phyloP scores from a whole-genome alignment of 768 basidiomycete genomes.

The Panaeolus cyanescens region DNA sequence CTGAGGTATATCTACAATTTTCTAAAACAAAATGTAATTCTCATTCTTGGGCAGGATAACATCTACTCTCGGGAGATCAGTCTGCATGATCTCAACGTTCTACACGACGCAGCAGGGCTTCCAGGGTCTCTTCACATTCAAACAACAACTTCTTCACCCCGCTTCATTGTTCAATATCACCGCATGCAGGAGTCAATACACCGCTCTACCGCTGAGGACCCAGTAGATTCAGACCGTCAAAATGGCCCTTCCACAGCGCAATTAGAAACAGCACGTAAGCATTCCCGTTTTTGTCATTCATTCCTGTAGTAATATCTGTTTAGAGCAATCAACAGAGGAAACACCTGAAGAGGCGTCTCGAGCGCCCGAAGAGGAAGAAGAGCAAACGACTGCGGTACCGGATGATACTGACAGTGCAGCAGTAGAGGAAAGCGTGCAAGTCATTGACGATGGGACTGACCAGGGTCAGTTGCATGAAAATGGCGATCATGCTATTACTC shows the following conservation, averaged over 20 bases:
- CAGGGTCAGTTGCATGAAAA: neutral
- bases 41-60: conserved; percentile 54
- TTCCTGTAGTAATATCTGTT: neutral
- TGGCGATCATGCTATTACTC: neutral
- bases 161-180: conserved; percentile 71
- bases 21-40: neutral
- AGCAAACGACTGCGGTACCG: conserved; percentile 6
- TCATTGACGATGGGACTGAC: neutral
- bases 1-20: conserved; percentile 52
- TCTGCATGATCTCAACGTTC: conserved; percentile 69
- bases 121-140: conserved; percentile 64
- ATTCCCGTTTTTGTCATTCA: too few relatives aligned
- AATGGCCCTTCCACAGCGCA: neutral
- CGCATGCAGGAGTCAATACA: conserved; percentile 58
- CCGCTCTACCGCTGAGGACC: conserved; percentile 17
- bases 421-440: neutral
- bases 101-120: conserved; percentile 67
- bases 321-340: neutral
- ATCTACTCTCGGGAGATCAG: conserved; percentile 67
- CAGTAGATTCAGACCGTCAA: neutral
- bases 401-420: conserved; percentile 4
- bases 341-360: conserved; percentile 3
- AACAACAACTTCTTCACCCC: conserved; percentile 47
- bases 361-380: conserved; percentile 15
- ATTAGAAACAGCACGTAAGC: neutral